These are phyloP conservation scores for Herpetomonas tarakana DNA, from an alignment of 208 protist species.

Conservation along the genomic window DNA sequence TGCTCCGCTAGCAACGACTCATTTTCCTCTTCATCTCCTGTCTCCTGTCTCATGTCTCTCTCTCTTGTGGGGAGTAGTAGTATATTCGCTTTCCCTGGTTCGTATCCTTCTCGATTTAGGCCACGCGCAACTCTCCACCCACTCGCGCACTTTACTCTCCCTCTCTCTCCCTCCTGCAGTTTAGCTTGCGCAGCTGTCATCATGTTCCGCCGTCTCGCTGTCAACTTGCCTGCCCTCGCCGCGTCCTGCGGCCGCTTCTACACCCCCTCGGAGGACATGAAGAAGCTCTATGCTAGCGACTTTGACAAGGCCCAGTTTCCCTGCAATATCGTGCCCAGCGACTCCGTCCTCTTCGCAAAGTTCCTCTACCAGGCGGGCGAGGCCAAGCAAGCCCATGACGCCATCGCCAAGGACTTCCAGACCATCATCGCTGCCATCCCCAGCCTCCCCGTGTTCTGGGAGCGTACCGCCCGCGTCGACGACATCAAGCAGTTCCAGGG, in stretches of 20 bases:
- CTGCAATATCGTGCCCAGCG: slow-evolving; percentile 79
- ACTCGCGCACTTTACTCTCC: too few species aligned
- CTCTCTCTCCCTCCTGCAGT: too few species aligned
- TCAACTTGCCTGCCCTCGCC: slow-evolving; percentile 26
- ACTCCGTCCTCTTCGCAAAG: slow-evolving; percentile 87
- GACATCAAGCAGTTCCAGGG: slow-evolving; percentile 80
- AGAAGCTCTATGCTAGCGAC: slow-evolving; percentile 87
- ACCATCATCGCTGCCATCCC: slow-evolving; percentile 54
- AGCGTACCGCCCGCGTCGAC: slow-evolving; percentile 67
- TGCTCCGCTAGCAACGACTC: too few species aligned
- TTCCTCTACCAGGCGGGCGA: slow-evolving; percentile 89
- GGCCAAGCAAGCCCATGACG: slow-evolving; percentile 57
- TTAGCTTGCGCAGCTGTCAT: too few species aligned
- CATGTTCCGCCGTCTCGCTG: slow-evolving; percentile 83
- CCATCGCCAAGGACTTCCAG: slow-evolving; percentile 77
- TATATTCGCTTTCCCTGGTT: too few species aligned
- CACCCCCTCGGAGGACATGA: slow-evolving; percentile 80
- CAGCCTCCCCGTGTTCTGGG: slow-evolving; percentile 87
- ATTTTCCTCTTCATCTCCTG: too few species aligned
- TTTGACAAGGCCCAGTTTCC: slow-evolving; percentile 82
- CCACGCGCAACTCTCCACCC: too few species aligned
- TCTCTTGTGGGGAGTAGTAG: too few species aligned
- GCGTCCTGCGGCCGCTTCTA: slow-evolving; percentile 67
- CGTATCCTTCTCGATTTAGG: too few species aligned
- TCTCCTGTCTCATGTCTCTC: too few species aligned